Conservation (phyloP, 257 asterid genomes). For the Solanum ossicruentum region DNA sequence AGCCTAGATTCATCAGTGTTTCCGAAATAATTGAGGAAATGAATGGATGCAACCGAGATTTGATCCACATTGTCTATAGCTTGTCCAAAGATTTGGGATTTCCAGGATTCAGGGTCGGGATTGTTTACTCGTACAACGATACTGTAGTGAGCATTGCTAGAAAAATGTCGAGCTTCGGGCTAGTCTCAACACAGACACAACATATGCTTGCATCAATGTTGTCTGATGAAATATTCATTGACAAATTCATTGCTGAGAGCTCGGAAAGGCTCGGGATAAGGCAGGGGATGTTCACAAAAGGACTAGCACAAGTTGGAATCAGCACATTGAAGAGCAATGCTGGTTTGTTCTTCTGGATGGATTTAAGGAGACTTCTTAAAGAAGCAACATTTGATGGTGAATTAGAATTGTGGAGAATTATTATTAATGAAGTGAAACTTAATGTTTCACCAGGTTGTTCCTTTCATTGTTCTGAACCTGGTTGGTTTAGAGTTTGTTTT, state of each 20-base stretch:
- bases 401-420: conserved; percentile 46
- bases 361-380: conserved; percentile 34
- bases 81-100: conserved; percentile 79
- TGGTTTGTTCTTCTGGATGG: conserved; percentile 71
- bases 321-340: conserved; percentile 42
- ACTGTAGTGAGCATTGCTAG: conserved; percentile 38
- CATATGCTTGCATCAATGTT: conserved; percentile 51
- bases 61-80: conserved; percentile 71
- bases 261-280: conserved; percentile 32
- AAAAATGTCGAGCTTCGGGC: conserved; percentile 81
- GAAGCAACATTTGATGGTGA: conserved; percentile 49
- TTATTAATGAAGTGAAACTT: conserved; percentile 52
- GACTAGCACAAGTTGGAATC: conserved; percentile 44
- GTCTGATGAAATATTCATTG: conserved; percentile 46
- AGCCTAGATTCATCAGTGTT: conserved; percentile 56
- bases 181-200: conserved; percentile 79
- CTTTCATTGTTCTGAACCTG: conserved; percentile 70
- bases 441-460: conserved; percentile 74
- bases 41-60: conserved; percentile 21
- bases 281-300: conserved; percentile 23
- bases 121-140: conserved; percentile 66
- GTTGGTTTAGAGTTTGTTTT: conserved; percentile 82
- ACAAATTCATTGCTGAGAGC: conserved; percentile 32
- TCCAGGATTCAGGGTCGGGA: conserved; percentile 77
- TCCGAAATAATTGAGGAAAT: conserved; percentile 48